phyloP scores from a whole-genome alignment of 2,329 filamentous ascomycete genomes.

The Peltaster fructicola region DNA sequence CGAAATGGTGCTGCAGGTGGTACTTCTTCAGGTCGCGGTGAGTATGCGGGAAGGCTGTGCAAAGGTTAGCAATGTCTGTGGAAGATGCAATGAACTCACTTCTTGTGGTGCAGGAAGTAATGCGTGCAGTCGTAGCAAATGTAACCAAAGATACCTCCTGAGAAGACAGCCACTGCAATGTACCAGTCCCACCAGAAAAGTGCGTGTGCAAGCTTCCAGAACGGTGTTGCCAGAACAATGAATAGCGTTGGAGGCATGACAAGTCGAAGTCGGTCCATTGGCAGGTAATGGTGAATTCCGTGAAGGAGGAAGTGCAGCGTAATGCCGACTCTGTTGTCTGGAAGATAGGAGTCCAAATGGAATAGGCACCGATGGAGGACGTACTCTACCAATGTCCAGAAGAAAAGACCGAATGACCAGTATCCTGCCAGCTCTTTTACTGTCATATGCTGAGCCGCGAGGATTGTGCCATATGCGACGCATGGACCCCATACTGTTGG shows the following conservation, averaged over 20 bases:
- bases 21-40: slow-evolving; percentile 91
- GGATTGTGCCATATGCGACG: slow-evolving; percentile 52
- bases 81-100: slow-evolving; percentile 30
- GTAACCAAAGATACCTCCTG: slow-evolving; percentile 87
- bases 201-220: slow-evolving; percentile 76
- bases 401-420: slow-evolving; percentile 50
- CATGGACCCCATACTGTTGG: slow-evolving; percentile 73
- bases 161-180: slow-evolving; percentile 60
- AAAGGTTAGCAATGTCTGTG: slow-evolving; percentile 5
- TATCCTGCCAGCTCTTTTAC: slow-evolving; percentile 35
- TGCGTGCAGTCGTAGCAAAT: slow-evolving; percentile 94
- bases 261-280: slow-evolving; percentile 95
- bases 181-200: slow-evolving; percentile 78
- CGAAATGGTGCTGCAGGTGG: slow-evolving; percentile 91
- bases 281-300: slow-evolving; percentile 92
- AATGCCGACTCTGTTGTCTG: slow-evolving; percentile 75
- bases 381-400: slow-evolving; percentile 91
- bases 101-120: slow-evolving; percentile 95
- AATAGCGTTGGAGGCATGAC: slow-evolving; percentile 95
- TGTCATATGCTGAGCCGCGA: slow-evolving; percentile 44
- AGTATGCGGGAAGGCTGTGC: slow-evolving; percentile 60
- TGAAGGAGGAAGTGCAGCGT: slow-evolving; percentile 87
- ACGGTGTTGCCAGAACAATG: slow-evolving; percentile 62
- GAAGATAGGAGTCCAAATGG: slow-evolving; percentile 83
- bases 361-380: slow-evolving; percentile 77